Percentiles rank a stretch among this genome's conserved stretches.
phyloP scores from a whole-genome alignment of 495 filamentous ascomycete genomes.

The Xylaria telfairii region DNA sequence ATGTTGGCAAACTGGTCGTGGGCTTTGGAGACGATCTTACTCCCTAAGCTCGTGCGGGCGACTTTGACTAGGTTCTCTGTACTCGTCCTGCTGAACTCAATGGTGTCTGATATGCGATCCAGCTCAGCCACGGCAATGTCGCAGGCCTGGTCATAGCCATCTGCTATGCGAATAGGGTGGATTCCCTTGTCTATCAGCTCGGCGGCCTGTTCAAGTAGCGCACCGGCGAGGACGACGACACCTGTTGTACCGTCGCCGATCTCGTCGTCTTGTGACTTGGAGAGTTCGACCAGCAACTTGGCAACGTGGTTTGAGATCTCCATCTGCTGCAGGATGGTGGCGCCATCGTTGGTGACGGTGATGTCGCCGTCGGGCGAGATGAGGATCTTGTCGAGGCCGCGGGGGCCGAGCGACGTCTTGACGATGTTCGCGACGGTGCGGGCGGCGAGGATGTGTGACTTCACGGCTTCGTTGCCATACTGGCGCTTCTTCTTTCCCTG shows the following conservation, averaged over 20 bases:
- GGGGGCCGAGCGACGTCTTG: slow-evolving; percentile 94
- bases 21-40: slow-evolving; percentile 99
- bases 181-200: slow-evolving; percentile 99
- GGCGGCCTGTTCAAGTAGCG: slow-evolving; percentile 94
- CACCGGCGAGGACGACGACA: slow-evolving; percentile 94
- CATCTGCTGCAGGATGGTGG: slow-evolving; percentile 97
- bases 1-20: slow-evolving; percentile 98
- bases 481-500: slow-evolving; percentile 98
- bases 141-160: slow-evolving; percentile 96
- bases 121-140: slow-evolving; percentile 93
- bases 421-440: slow-evolving; percentile 96
- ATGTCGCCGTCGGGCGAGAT: slow-evolving; percentile 99
- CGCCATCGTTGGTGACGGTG: slow-evolving; percentile 98
- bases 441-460: slow-evolving; percentile 95
- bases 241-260: slow-evolving; percentile 99
- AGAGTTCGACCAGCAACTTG: slow-evolving; percentile 95
- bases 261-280: slow-evolving; percentile 98
- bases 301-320: slow-evolving; percentile 99
- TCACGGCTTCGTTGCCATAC: slow-evolving; percentile 95
- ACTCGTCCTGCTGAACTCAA: slow-evolving; percentile 79
- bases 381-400: slow-evolving; percentile 97
- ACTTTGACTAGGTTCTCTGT: slow-evolving; percentile 88
- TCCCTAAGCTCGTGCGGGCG: slow-evolving; percentile 93
- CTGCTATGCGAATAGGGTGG: slow-evolving; percentile 96
- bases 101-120: slow-evolving; percentile 88